Conservation (phyloP, 2,329 filamentous ascomycete species). For the Diaporthe destruens region DNA sequence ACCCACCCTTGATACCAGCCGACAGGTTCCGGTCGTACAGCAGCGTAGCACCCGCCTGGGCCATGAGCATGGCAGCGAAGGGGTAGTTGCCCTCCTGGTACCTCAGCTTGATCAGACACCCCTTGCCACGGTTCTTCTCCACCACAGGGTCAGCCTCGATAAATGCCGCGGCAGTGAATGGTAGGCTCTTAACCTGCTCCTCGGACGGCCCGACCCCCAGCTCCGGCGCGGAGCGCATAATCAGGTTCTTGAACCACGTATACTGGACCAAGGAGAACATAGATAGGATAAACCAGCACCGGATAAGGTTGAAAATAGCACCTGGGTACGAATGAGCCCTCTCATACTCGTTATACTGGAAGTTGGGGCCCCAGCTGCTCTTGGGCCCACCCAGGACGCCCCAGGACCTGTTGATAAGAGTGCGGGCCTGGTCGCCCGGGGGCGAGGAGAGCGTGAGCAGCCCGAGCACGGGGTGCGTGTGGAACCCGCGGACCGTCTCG, state of each 20-base stretch:
- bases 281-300: constrained; percentile 40
- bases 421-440: constrained; percentile 38
- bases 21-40: constrained; percentile 37
- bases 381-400: constrained; percentile 37
- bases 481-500: constrained; percentile 33
- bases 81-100: constrained; percentile 21
- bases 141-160: constrained; percentile 35
- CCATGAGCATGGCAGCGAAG: constrained; percentile 29
- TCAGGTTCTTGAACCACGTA: constrained; percentile 34
- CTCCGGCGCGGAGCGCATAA: constrained; percentile 36
- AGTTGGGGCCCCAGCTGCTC: constrained; percentile 40
- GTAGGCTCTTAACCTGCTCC: constrained; percentile 38
- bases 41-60: constrained; percentile 27
- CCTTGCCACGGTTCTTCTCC: constrained; percentile 15
- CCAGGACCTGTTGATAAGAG: constrained; percentile 40
- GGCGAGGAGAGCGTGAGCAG: constrained; percentile 38
- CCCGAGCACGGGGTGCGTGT: constrained; percentile 36
- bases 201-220: constrained; percentile 36
- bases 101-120: constrained; percentile 29
- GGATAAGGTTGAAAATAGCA: constrained; percentile 34
- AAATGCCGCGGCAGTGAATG: constrained; percentile 39
- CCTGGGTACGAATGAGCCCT: constrained; percentile 38
- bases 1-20: constrained; percentile 35
- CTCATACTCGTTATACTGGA: constrained; percentile 42
- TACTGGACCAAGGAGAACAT: constrained; percentile 37